Evolutionary conservation across 1,139 yeast species (phyloP), one percentile per base, ranked within the genome.

Genomic region (Eremothecium cymbalariae): DNA sequence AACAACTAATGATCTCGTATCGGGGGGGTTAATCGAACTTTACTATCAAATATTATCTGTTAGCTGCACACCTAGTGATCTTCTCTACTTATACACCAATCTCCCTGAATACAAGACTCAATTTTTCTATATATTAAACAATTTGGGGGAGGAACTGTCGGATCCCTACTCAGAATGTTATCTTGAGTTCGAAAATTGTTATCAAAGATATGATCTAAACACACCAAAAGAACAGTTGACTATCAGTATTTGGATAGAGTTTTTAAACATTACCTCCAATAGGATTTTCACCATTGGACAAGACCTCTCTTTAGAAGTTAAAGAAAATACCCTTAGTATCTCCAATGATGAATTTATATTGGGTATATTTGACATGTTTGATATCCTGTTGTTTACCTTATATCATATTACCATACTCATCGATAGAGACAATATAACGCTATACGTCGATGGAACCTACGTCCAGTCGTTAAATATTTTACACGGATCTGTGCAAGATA

Each of bases 321-420:
- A 42, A 31, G 55, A 51, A 18, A 44, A 47, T 2, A 46, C 44
- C 9, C 41, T 53, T 15, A 47, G 50, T 34, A 26, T 54, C 4
- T 46, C 57, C 2, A 50, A 53, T 23, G 53, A 53, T 36, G 55
- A 51, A 23, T 52, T 39, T 25, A 43, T 48, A 4, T 30, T 53
- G 6, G 58, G 50, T 1, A 20, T 51, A 9, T 53, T 53, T 29
- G 50, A 53, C n/a, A 44, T 38, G 7, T 49, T 45, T 16, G 52
- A 48, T 11, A 50, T 55, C 34, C 47, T 46, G 16, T 30, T 42
- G 2, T 42, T 43, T 4, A 31, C 20, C 3, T 18, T 43, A 3
- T 55, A 53, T 33, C 37, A 39, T 2, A 32, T 55, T 5, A 24
- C 47, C 1, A 27, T 53, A 12, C 30, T 31, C 15, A 19, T 50